Percentiles rank a stretch among this genome's conserved stretches.
Evolutionary conservation across 83 land plant species (phyloP).

Genomic region (Diphasiastrum complanatum): DNA sequence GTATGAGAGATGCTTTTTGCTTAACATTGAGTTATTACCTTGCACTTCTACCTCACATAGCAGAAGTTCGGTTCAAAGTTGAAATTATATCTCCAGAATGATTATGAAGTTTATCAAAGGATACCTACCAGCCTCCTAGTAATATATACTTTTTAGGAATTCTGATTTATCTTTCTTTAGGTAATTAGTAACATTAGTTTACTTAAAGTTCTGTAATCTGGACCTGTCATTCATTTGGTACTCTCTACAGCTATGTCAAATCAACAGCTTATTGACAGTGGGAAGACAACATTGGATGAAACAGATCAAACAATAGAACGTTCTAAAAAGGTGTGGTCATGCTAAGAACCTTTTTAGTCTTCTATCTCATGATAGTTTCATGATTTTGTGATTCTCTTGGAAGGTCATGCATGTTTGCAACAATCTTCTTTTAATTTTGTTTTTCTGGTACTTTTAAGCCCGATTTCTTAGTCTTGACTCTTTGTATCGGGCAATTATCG

Average conservation of each 20-base stretch:
- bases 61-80: too few species aligned
- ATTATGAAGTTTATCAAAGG: too few species aligned
- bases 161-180: too few species aligned
- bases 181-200: too few species aligned
- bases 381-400: not conserved
- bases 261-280: slow-evolving; percentile 66
- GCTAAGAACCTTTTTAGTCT: not conserved
- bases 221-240: not conserved
- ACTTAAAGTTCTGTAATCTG: not conserved
- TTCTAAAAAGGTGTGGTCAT: slow-evolving; percentile 51
- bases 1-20: too few species aligned
- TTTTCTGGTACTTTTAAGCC: not conserved
- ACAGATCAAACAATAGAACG: slow-evolving; percentile 89
- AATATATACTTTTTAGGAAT: too few species aligned
- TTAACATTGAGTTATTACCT: too few species aligned
- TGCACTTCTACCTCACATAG: too few species aligned
- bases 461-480: not conserved
- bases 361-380: not conserved
- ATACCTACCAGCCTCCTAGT: too few species aligned
- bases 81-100: too few species aligned
- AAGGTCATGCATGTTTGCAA: not conserved
- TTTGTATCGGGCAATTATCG: too few species aligned
- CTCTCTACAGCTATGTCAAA: slow-evolving; percentile 69
- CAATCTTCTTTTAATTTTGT: not conserved
- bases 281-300: slow-evolving; percentile 75